A percentile compares a stretch with the other conserved stretches of the same genome.
Conservation (phyloP, 331 rosid genomes). For the Rosa hybrid region DNA sequence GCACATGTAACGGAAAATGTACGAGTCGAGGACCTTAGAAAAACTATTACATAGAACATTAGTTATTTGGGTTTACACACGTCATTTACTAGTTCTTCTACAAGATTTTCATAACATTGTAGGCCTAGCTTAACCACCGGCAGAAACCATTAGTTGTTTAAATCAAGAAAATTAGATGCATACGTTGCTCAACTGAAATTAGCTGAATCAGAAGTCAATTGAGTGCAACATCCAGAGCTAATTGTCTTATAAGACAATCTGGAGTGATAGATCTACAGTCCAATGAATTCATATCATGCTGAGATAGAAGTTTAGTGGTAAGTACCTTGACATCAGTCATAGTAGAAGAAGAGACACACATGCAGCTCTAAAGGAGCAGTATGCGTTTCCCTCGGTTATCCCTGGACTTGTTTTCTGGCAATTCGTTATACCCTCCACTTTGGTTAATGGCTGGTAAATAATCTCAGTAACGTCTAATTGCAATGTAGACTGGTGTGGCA, state of each 20-base stretch:
- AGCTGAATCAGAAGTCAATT: no score
- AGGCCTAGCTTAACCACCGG: no score
- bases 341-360: not conserved
- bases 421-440: not conserved
- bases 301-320: not conserved
- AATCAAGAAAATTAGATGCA: no score
- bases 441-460: not conserved
- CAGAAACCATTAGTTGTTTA: no score
- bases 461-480: not conserved
- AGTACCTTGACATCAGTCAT: not conserved
- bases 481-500: no score
- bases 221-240: not conserved
- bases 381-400: not conserved
- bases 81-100: no score
- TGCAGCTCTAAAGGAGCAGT: not conserved
- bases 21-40: no score
- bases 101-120: no score
- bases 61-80: no score
- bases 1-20: no score
- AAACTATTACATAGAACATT: no score
- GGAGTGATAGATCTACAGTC: not conserved
- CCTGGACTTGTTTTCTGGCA: not conserved
- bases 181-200: no score
- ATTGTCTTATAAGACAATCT: not conserved
- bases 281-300: not conserved